Base-by-base conservation (phyloP, 1,284 basidiomycete species). In the Trametes hirsuta region DNA sequence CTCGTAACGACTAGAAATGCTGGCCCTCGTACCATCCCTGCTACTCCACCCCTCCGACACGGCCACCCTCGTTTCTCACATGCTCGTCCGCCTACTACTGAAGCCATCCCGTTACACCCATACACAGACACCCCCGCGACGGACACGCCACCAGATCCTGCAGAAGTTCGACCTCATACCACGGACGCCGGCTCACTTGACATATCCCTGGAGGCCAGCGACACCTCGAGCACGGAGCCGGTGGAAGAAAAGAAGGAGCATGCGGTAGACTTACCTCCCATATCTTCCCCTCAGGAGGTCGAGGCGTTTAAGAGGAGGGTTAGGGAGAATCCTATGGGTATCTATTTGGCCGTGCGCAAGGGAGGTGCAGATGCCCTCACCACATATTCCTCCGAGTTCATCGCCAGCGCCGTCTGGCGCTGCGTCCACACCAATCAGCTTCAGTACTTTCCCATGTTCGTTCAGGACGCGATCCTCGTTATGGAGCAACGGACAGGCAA, bases 1-100 rank as follows among this genome's bases (percentile, higher is more conserved):
- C 55, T 64, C n/a, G 36, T 62, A 37, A 56, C 58, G 49, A 53
- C 59, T 10, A 49, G 53, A 52, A 59, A 60, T 56, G 47, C 55
- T 30, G 14, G 53, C 40, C 47, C 53, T 36, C 58, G 53, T 37
- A 4, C 40, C 18, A 9, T 18, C 9, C 37, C 42, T 5, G 15
- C 47, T 25, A 30, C 53, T 18, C 12, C 46, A 8, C 35, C 15
- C 22, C 34, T 48, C 18, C 40, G 18, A 15, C 47, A 36, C 21
- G 53, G 42, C 14, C 42, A 64, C 59, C 59, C 47, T 45, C 58
- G 51, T n/a, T 25, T 44, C 37, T 56, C 59, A 51, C 58, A 57
- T 55, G 58, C 10, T n/a, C 35, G 40, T 5, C 30, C 42, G 50
- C 30, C 30, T 14, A 21, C 45, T 8, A 10, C 37, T 25, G 39